Conservation (phyloP, 2,329 filamentous ascomycete genomes). For the Penicillium sp. region DNA sequence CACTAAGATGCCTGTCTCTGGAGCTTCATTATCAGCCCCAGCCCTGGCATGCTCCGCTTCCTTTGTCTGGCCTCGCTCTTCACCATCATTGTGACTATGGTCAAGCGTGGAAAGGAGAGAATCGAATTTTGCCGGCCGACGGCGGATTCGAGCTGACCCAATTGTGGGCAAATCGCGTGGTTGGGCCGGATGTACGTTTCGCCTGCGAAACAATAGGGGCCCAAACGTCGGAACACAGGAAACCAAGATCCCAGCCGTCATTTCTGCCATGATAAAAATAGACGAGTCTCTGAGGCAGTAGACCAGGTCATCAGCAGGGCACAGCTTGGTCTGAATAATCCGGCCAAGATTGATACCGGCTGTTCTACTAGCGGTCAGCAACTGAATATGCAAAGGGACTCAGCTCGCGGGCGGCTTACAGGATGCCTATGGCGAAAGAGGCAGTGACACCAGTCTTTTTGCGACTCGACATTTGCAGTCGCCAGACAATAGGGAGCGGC, state of each 20-base stretch:
- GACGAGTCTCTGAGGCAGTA: conserved; percentile 10
- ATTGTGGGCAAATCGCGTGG: conserved; percentile 6
- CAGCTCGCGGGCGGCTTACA: not conserved
- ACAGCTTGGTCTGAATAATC: conserved; percentile 10
- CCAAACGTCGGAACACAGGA: conserved; percentile 13
- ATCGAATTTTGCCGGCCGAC: not conserved
- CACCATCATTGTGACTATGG: not conserved
- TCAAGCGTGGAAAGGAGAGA: conserved; percentile 1
- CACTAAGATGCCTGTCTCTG: not conserved
- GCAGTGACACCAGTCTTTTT: conserved; percentile 11
- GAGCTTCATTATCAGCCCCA: not conserved
- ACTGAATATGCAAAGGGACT: not conserved
- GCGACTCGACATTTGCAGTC: conserved; percentile 8
- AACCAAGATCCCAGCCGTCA: conserved; percentile 12
- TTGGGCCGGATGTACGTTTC: not conserved
- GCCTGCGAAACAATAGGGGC: conserved; percentile 11
- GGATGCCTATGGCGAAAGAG: conserved; percentile 9
- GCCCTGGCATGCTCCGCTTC: not conserved
- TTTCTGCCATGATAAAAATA: conserved; percentile 12
- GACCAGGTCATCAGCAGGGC: conserved; percentile 1
- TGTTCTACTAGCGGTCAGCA: conserved; percentile 6
- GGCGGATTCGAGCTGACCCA: not conserved
- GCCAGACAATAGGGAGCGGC: conserved; percentile 10
- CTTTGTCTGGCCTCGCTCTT: not conserved
- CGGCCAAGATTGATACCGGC: conserved; percentile 11